Base-by-base conservation (phyloP, 2,329 filamentous ascomycete species). In the Myriosclerotinia scirpicola region DNA sequence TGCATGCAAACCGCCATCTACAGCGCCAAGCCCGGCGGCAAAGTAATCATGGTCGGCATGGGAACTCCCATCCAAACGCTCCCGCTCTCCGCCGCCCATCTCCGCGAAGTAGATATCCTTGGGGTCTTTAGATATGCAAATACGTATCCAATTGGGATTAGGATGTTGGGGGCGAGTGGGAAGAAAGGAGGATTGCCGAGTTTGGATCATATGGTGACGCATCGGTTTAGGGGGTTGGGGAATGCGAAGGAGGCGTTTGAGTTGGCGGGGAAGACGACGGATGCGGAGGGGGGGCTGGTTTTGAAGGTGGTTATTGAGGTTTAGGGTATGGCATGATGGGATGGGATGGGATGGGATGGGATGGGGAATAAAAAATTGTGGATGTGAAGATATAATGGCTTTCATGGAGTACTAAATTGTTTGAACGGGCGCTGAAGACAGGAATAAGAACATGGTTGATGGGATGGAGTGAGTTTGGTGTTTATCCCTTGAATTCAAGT, bases 71-170 rank as follows among this genome's bases (percentile, higher is more conserved):
- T 92, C 63, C 89, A 92, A 76, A 92, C 89, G 0, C 81, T 93
- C 1, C 90, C 90, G 1, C 80, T 93, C 55, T 90, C 87, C 9
- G 87, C 88, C 6, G 90, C 90, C 3, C 88, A 90, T 50, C 80
- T 92, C 38, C 84, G 89, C 48, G 90, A 93, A 78, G 87, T 93
- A 54, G 90, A 93, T 75, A 88, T 93, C 42, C 79, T 92, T n/a
- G 90, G 90, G 44, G 87, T 92, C 40, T 92, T 93, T 79, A 84
- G 90, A 58, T 93, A 93, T 72, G 88, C 88, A 26, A 90, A 92
- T 76, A 91, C 89, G 0, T 93, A 92, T 74, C 82, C 85, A 5
- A 88, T 86, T 0, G 90, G 89, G n/a, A 89, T 93, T 67, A 81
- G 81, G 52, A 75, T 88, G 77, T 78, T 88, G 76, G 77, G 83